phyloP scores from a whole-genome alignment of 306 rosid genomes.

The Malus fusca region DNA sequence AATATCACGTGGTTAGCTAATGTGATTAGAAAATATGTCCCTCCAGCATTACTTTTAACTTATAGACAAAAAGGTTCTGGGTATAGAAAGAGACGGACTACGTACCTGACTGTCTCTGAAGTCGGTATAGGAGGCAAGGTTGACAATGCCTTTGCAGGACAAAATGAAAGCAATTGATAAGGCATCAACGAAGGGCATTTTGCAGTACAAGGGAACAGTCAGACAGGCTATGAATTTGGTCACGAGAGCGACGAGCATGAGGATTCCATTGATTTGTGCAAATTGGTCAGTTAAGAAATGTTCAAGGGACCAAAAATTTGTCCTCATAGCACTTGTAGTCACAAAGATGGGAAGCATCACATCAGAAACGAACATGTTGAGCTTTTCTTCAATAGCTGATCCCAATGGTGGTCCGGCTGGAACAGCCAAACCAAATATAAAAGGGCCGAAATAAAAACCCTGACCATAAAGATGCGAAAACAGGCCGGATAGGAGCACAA shows the following conservation, averaged over 20 bases:
- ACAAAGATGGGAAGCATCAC: constrained; percentile 51
- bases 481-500: constrained; percentile 24
- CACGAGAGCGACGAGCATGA: background rate
- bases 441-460: constrained; percentile 35
- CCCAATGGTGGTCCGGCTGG: constrained; percentile 69
- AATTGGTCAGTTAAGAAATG: background rate
- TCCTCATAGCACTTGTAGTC: constrained; percentile 31
- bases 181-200: constrained; percentile 39
- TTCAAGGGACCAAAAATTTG: constrained; percentile 10
- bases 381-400: constrained; percentile 41
- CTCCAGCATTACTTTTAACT: background rate
- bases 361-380: constrained; percentile 24
- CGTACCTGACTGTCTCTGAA: constrained; percentile 21
- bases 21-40: background rate
- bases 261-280: background rate
- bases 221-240: constrained; percentile 16
- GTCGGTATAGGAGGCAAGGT: constrained; percentile 9
- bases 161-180: constrained; percentile 41
- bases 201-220: constrained; percentile 17
- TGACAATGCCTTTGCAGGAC: constrained; percentile 52
- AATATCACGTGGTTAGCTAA: background rate
- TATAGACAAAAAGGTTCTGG: background rate
- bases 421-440: constrained; percentile 48
- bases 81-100: background rate
- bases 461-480: constrained; percentile 13